Evolutionary conservation across 352 stramenopile species (phyloP), one percentile per base, ranked within the genome.

Genomic region (Phytophthora ramorum): DNA sequence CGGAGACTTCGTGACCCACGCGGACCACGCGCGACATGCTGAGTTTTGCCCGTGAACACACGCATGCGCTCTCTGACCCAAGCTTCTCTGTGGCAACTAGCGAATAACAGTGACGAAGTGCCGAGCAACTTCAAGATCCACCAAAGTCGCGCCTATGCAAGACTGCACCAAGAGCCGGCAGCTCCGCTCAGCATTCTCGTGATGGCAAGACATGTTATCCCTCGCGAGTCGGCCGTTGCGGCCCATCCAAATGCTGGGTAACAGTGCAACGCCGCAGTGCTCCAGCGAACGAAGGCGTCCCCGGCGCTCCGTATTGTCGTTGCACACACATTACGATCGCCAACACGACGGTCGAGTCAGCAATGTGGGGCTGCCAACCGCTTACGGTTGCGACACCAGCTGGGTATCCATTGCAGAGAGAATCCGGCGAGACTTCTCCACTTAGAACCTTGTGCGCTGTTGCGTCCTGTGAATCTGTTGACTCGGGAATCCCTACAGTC

Each of bases 241-340:
- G 26, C 17, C 50, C 50, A 67, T 26, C 22, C 34, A 62, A 46
- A 57, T 68, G 35, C 8, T 63, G 44, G 44, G 12, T 58, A 63
- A 40, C 38, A 64, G 47, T 58, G 37, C 46, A 50, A 68, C 60
- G 51, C 44, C 51, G 30, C 51, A 57, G 45, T 50, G 51, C 44
- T 56, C 22, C 51, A 57, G 45, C 34, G 16, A 45, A 35, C 35
- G 43, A 47, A 43, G 16, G 4, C 19, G 17, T 22, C 16, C 22
- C 22, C 22, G 22, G 22, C 22, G 3, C 22, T 26, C 19, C 47
- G 17, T 32, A 24, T 44, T 53, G 19, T 57, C 19, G 57, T 44
- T 56, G 45, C 37, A 44, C 17, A 48, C 20, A 41, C 10, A 38
- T n/a, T 24, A 28, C 43, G 43, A 48, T 48, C 17, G 41, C 13